phyloP scores from a whole-genome alignment of 768 basidiomycete species.

The Mycena vulgaris region DNA sequence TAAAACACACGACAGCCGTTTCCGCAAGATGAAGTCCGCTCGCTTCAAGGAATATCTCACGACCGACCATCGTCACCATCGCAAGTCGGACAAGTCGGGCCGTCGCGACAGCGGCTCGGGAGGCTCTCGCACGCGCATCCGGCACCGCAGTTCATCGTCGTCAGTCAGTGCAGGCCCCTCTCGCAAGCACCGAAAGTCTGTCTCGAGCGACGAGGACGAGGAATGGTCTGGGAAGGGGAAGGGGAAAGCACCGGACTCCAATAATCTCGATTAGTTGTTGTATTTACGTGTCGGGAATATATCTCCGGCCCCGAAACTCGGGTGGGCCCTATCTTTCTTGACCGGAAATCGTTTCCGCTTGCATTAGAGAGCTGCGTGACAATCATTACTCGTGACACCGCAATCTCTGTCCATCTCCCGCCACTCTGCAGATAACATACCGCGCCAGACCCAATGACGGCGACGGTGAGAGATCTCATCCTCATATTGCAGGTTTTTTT shows the following conservation, averaged over 20 bases:
- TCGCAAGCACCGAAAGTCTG: conserved; percentile 1
- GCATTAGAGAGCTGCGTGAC: too few species aligned
- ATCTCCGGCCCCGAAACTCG: too few species aligned
- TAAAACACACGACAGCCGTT: background rate
- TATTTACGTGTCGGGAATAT: too few species aligned
- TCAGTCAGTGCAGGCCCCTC: background rate
- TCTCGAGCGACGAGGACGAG: background rate
- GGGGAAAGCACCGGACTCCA: background rate
- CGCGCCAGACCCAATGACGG: background rate
- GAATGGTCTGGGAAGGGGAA: background rate
- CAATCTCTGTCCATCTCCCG: too few species aligned
- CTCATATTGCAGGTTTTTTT: conserved; percentile 22
- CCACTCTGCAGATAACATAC: too few species aligned
- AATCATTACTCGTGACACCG: too few species aligned
- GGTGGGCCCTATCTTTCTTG: too few species aligned
- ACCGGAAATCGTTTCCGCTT: too few species aligned
- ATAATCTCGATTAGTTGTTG: background rate
- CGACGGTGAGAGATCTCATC: conserved; percentile 13
- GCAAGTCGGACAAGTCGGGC: too few species aligned
- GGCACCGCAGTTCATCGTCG: background rate
- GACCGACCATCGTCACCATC: background rate
- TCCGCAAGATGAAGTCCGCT: conserved; percentile 2
- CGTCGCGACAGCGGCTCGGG: background rate
- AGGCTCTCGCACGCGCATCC: background rate
- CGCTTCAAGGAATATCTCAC: conserved; percentile 8